These are phyloP conservation scores for Sphaerosporella brunnea DNA, from an alignment of 495 filamentous ascomycete genomes.

Conservation along the genomic window DNA sequence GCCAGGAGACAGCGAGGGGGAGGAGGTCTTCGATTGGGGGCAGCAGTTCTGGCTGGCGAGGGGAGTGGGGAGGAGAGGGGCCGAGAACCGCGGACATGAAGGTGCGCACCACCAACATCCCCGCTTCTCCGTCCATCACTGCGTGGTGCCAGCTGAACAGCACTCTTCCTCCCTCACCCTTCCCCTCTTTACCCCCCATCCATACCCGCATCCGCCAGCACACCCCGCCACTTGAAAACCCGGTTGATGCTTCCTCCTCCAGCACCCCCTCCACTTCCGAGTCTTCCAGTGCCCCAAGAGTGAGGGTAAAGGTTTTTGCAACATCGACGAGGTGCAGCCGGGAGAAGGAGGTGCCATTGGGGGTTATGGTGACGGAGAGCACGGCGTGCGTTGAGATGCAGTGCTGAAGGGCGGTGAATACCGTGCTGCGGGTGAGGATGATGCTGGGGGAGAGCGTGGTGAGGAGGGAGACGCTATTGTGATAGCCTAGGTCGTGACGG, in stretches of 20 bases:
- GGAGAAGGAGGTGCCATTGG: background rate
- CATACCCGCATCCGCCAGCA: background rate
- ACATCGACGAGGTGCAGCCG: background rate
- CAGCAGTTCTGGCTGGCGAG: background rate
- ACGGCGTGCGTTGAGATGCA: background rate
- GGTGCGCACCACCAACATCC: background rate
- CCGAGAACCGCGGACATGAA: background rate
- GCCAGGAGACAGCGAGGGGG: background rate
- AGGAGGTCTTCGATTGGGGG: background rate
- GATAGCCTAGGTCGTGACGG: slow-evolving; percentile 31
- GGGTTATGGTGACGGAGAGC: background rate
- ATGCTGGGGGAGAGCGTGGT: background rate
- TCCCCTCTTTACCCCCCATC: no score
- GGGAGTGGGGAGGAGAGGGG: background rate
- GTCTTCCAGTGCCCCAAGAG: background rate
- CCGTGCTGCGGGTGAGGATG: background rate
- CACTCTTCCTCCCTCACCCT: background rate
- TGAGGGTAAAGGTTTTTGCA: background rate
- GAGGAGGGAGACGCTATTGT: background rate
- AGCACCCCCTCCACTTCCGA: background rate
- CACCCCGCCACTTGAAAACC: background rate
- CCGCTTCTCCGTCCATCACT: background rate
- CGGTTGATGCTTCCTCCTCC: background rate
- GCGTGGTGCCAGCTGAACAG: background rate
- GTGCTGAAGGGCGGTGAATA: background rate